Evolutionary conservation across 148 eudicot species (phyloP).

Genomic region (Chenopodium berlandieri): DNA sequence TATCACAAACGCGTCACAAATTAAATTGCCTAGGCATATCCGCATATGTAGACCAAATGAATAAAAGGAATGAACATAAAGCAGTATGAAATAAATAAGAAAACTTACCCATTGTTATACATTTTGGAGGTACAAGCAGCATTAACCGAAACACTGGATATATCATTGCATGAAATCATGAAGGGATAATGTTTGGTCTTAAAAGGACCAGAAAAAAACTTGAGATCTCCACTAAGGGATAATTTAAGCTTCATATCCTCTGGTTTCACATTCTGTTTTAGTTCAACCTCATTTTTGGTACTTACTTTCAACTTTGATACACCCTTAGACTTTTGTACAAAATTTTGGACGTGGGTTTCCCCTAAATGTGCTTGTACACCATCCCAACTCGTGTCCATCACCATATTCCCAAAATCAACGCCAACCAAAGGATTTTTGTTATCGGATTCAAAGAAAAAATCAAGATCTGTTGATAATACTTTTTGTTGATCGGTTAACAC

Average conservation of each 20-base stretch:
- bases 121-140: constrained; percentile 32
- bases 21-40: too few species aligned
- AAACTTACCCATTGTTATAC: constrained; percentile 23
- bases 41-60: not conserved
- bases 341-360: constrained; percentile 23
- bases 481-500: constrained; percentile 13
- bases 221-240: constrained; percentile 31
- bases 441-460: constrained; percentile 21
- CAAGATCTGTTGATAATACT: constrained; percentile 34
- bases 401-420: constrained; percentile 29
- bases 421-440: constrained; percentile 32
- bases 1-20: too few species aligned
- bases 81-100: not conserved
- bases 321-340: constrained; percentile 26
- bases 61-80: not conserved
- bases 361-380: constrained; percentile 34
- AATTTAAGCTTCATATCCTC: constrained; percentile 41
- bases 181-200: constrained; percentile 30
- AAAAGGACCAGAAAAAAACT: constrained; percentile 33
- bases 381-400: constrained; percentile 37
- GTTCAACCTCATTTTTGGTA: constrained; percentile 36
- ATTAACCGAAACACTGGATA: constrained; percentile 23
- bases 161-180: constrained; percentile 30
- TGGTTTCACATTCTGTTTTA: constrained; percentile 20
- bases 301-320: constrained; percentile 21